phyloP scores from a whole-genome alignment of 192 early-diverging fungal genomes.

The Backusella luteola region DNA sequence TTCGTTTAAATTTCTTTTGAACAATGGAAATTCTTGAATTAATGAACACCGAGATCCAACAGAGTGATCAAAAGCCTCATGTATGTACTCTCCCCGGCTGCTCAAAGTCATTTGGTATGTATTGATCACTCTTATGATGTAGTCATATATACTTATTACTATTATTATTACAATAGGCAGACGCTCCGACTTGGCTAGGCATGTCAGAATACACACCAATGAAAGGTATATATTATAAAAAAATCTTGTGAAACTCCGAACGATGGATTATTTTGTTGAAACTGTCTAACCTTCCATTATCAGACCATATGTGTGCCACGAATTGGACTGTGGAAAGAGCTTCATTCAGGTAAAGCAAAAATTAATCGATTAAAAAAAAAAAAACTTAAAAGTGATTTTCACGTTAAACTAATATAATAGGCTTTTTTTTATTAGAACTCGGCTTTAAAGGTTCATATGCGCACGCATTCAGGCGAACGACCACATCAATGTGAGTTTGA shows the following conservation, averaged over 20 bases:
- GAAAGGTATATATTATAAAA: conserved; percentile 48
- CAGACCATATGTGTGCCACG: conserved; percentile 65
- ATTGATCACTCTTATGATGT: background rate
- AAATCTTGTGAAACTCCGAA: conserved; percentile 6
- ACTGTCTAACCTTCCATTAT: conserved; percentile 15
- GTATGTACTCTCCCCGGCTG: conserved; percentile 59
- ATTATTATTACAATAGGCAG: conserved; percentile 36
- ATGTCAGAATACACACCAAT: conserved; percentile 76
- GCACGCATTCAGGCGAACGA: conserved; percentile 75
- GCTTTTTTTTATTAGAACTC: conserved; percentile 52
- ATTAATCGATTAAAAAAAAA: background rate
- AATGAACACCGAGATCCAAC: conserved; percentile 47
- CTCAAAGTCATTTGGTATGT: conserved; percentile 58
- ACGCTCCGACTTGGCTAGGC: conserved; percentile 69
- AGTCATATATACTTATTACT: background rate
- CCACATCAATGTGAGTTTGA: conserved; percentile 67
- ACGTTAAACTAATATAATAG: background rate
- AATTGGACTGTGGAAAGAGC: conserved; percentile 66
- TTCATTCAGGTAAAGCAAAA: conserved; percentile 63
- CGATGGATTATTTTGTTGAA: background rate
- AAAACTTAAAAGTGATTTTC: background rate
- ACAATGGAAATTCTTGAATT: conserved; percentile 46
- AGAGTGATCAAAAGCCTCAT: conserved; percentile 51
- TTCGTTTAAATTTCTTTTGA: background rate
- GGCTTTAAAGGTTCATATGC: conserved; percentile 74